These are phyloP conservation scores for Cronartium quercuum DNA, from an alignment of 1,284 basidiomycete genomes.

Conservation along the genomic window DNA sequence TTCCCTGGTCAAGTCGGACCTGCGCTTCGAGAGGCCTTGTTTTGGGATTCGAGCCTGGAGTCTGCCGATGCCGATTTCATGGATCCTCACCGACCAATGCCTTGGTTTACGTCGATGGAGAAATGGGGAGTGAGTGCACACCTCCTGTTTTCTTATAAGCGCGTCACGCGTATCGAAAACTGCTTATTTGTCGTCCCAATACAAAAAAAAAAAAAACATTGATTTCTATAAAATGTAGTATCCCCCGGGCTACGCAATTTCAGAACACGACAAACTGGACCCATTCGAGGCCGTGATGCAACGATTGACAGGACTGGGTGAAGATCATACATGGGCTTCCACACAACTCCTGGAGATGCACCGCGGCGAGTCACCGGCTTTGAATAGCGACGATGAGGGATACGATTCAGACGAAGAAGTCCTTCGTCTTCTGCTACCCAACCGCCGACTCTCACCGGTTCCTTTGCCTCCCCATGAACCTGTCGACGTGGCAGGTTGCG, in stretches of 20 bases:
- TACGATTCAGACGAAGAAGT: conserved; percentile 18
- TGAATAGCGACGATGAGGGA: conserved; percentile 11
- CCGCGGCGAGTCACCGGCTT: conserved; percentile 2
- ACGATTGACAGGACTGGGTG: background rate
- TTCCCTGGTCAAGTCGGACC: background rate
- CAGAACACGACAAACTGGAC: background rate
- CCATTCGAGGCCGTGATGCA: background rate
- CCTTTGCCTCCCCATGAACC: background rate
- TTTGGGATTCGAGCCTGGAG: conserved; percentile 5
- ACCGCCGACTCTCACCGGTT: background rate
- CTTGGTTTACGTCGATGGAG: conserved; percentile 24
- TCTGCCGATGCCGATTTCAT: background rate
- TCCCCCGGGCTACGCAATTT: conserved; percentile 22
- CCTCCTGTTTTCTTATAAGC: background rate
- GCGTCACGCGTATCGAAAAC: background rate
- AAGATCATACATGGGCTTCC: conserved; percentile 15
- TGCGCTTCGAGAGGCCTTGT: conserved; percentile 10
- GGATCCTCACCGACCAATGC: conserved; percentile 20
- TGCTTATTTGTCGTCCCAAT: background rate
- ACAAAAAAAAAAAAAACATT: too few relatives aligned
- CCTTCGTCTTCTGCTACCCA: conserved; percentile 11
- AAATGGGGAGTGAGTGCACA: conserved; percentile 25
- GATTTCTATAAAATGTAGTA: background rate
- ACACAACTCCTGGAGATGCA: conserved; percentile 7
- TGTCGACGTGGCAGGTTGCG: background rate